These are phyloP conservation scores for Lasiosphaeris hirsuta DNA, from an alignment of 495 filamentous ascomycete species.

Conservation along the genomic window DNA sequence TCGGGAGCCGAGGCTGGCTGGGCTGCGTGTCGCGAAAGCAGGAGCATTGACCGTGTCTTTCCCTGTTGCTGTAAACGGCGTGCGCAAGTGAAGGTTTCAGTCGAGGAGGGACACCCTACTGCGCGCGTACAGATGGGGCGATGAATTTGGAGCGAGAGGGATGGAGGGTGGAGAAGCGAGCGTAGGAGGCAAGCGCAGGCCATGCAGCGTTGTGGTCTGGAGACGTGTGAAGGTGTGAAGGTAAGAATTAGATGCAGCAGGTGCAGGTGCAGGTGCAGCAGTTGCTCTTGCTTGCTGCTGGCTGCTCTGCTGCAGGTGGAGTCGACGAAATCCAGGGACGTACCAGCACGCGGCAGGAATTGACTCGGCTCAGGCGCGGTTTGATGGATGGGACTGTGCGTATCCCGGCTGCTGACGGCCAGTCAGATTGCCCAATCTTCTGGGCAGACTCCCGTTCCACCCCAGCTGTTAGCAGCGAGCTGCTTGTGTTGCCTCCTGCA, in stretches of 20 bases:
- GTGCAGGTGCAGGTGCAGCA: too few species aligned
- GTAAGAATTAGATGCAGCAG: too few species aligned
- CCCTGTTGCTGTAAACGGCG: constrained; percentile 1
- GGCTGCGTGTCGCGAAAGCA: constrained; percentile 8
- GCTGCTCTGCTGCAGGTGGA: constrained; percentile 10
- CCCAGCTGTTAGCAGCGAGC: not conserved
- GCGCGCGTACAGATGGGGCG: not conserved
- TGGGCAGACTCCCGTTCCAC: not conserved
- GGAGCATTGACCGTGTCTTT: constrained; percentile 15
- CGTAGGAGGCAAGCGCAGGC: too few species aligned
- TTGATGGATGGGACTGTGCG: constrained; percentile 1
- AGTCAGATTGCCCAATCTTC: constrained; percentile 12
- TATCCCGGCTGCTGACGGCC: constrained; percentile 1
- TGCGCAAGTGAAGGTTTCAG: constrained; percentile 13
- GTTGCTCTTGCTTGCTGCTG: not conserved
- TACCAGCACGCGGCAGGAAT: not conserved
- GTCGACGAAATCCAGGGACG: constrained; percentile 11
- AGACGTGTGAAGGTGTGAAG: too few species aligned
- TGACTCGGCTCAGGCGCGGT: not conserved
- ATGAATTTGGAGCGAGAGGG: too few species aligned
- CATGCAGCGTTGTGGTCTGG: too few species aligned
- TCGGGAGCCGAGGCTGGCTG: not conserved
- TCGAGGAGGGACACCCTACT: not conserved
- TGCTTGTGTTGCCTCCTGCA: not conserved
- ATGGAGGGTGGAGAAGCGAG: too few species aligned